A percentile compares a stretch with the other conserved stretches of the same genome.
These are phyloP conservation scores for Colletotrichum spinosum DNA, from an alignment of 2,329 filamentous ascomycete species.

Conservation along the genomic window DNA sequence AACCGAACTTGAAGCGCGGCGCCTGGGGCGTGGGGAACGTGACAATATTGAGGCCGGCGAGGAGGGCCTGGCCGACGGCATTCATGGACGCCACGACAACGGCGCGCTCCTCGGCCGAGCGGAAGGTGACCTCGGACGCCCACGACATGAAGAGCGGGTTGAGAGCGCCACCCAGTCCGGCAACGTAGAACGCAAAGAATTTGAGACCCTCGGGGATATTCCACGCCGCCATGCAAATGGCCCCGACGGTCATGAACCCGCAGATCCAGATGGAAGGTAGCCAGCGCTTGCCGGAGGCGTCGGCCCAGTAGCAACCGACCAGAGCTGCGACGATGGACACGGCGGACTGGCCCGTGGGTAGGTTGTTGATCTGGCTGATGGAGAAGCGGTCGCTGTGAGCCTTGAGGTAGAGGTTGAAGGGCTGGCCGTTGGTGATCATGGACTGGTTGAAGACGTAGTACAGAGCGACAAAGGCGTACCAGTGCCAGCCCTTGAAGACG, in stretches of 20 bases:
- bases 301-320: conserved; percentile 68
- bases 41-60: conserved; percentile 20
- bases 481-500: conserved; percentile 52
- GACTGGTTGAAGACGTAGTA: conserved; percentile 61
- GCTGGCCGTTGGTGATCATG: conserved; percentile 51
- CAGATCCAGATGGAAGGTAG: conserved; percentile 46
- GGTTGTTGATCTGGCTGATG: conserved; percentile 64
- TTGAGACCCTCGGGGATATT: conserved; percentile 64
- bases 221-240: conserved; percentile 63
- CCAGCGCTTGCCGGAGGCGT: conserved; percentile 73
- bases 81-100: conserved; percentile 26
- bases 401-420: conserved; percentile 58
- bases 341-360: conserved; percentile 67
- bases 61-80: conserved; percentile 13
- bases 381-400: conserved; percentile 55
- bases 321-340: conserved; percentile 70
- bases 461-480: conserved; percentile 49
- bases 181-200: conserved; percentile 63
- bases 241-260: conserved; percentile 17
- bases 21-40: conserved; percentile 22
- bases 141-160: conserved; percentile 24
- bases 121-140: conserved; percentile 22
- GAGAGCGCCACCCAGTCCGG: conserved; percentile 11
- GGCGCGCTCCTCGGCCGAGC: conserved; percentile 16
- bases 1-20: conserved; percentile 21